Percentiles rank a stretch among this genome's conserved stretches.
phyloP scores from a whole-genome alignment of 306 rosid species.

The Citrullus amarus region DNA sequence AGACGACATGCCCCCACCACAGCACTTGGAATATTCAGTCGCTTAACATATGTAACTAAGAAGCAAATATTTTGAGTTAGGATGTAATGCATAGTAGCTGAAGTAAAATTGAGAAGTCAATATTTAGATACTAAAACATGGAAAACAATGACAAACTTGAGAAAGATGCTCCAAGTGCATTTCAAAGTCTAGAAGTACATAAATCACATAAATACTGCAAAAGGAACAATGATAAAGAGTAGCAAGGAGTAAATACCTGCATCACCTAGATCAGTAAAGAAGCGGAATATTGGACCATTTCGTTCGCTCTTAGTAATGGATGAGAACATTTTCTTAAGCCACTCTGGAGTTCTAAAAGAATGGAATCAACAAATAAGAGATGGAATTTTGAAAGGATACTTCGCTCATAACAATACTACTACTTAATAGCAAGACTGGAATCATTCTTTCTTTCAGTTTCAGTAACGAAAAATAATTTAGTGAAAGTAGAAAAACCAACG shows the following conservation, averaged over 20 bases:
- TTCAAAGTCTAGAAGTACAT: neutral
- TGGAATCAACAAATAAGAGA: constrained; percentile 11
- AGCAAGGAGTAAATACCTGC: constrained; percentile 46
- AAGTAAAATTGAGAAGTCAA: neutral
- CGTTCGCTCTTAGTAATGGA: constrained; percentile 71
- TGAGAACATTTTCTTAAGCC: constrained; percentile 84
- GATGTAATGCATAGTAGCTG: neutral
- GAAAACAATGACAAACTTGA: neutral
- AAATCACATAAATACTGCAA: neutral
- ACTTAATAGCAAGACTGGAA: neutral
- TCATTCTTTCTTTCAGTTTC: neutral
- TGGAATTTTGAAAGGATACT: neutral
- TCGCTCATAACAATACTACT: neutral
- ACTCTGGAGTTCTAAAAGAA: constrained; percentile 68
- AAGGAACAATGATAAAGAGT: neutral
- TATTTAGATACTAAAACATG: neutral
- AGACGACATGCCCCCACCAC: constrained; percentile 98
- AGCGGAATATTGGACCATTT: constrained; percentile 85
- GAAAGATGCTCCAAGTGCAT: neutral
- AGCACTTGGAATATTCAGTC: constrained; percentile 92
- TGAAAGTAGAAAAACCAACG: neutral
- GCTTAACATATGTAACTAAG: constrained; percentile 79
- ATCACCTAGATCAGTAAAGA: constrained; percentile 95
- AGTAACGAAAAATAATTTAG: neutral
- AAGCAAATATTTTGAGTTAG: constrained; percentile 23